Evolutionary conservation across 2,329 filamentous ascomycete genomes (phyloP), one percentile per base, ranked within the genome.

Genomic region (Epichloe sibirici): DNA sequence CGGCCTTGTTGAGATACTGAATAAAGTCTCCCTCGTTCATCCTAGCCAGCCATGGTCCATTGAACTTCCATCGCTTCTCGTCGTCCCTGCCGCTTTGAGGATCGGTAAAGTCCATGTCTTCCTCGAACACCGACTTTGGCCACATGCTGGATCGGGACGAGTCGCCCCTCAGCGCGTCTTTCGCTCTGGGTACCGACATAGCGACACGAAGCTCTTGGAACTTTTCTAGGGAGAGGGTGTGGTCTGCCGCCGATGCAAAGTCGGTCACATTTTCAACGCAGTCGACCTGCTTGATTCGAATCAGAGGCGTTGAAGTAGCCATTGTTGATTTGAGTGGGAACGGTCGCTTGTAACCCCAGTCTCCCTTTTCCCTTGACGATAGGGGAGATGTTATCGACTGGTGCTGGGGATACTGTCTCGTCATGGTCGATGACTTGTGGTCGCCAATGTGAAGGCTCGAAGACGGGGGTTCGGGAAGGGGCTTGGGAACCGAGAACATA

Each of bases 281-380:
- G 72, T 97, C 91, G 57, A 95, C 77, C 55, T 85, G 78, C 61
- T 82, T 83, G 59, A 97, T 71, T 57, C 88, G 81, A 51, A 95
- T 78, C 48, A 87, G 74, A 9, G 90, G 87, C n/a, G 82, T 83
- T 6, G 83, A 81, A 6, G 82, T 82, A 51, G 81, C 80, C 21
- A 82, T 79, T 5, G 88, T 90, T 3, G 85, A 83, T 65, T 85
- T 85, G 8, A 85, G 71, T 1, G 91, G 91, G 5, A 97, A 74
- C 1, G 89, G 77, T 52, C 91, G 77, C 72, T 97, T 97, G 61
- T 96, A 73, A 13, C 91, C 91, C 90, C 91, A 97, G 64, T 97
- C 91, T 38, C 91, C 91, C 63, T 81, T 81, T 42, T 76, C 73
- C 25, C 88, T 77, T 7, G 90, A 90, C 17, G 82, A 77, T 45